Evolutionary conservation across 1,284 basidiomycete species (phyloP).

Genomic region (Tilletia caries): DNA sequence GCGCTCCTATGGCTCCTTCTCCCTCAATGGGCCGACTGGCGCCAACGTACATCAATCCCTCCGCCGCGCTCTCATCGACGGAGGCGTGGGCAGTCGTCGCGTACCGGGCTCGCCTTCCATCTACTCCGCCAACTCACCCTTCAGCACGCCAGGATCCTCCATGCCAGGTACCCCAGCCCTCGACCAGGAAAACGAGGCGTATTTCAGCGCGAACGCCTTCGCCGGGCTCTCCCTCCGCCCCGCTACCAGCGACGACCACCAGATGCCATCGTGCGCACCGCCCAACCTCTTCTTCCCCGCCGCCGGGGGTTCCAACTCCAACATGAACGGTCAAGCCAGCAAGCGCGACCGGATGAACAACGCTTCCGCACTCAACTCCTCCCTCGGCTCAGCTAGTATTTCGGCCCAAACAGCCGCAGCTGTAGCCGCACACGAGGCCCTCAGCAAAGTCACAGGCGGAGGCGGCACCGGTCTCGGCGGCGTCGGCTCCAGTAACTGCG

Average conservation of each 20-base stretch:
- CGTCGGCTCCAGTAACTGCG: no score
- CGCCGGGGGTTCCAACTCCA: conserved; percentile 22
- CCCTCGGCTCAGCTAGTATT: not conserved
- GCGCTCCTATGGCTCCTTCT: conserved; percentile 47
- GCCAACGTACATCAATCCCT: conserved; percentile 39
- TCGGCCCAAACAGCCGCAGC: not conserved
- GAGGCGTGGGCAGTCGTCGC: conserved; percentile 39
- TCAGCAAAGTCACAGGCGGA: conserved; percentile 18
- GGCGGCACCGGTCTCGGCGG: conserved; percentile 21
- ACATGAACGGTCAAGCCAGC: not conserved
- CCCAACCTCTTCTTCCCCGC: conserved; percentile 54
- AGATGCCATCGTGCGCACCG: conserved; percentile 52
- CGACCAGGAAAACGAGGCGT: conserved; percentile 42
- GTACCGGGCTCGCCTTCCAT: conserved; percentile 37
- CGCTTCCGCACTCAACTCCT: not conserved
- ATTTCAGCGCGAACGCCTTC: conserved; percentile 43
- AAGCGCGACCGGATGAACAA: conserved; percentile 1
- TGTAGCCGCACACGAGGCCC: conserved; percentile 5
- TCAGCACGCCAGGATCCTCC: conserved; percentile 49
- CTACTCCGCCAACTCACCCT: conserved; percentile 49
- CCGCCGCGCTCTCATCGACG: conserved; percentile 49
- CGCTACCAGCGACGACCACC: conserved; percentile 37
- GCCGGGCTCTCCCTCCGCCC: conserved; percentile 45
- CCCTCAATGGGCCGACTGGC: conserved; percentile 23
- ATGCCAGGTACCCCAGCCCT: conserved; percentile 45